These are phyloP conservation scores for Quercus gilva DNA, from an alignment of 306 rosid species.

Conservation along the genomic window DNA sequence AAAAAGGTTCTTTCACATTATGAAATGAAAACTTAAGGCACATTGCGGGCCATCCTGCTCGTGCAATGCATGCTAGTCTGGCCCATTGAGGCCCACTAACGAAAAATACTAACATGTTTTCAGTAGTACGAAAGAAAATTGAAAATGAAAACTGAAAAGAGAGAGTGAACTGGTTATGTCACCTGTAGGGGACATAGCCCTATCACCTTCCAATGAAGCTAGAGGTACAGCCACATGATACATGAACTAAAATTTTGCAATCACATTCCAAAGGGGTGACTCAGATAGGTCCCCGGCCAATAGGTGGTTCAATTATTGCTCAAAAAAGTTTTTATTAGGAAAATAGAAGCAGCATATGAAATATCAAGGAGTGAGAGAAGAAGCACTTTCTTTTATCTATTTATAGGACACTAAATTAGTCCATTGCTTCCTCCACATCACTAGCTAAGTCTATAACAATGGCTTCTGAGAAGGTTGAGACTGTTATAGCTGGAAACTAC, in stretches of 20 bases:
- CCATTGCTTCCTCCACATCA: conserved; percentile 35
- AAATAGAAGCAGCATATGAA: conserved; percentile 21
- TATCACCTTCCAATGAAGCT: conserved; percentile 22
- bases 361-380: conserved; percentile 21
- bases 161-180: background rate
- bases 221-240: conserved; percentile 6
- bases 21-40: conserved; percentile 19
- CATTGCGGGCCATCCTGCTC: conserved; percentile 70
- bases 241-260: background rate
- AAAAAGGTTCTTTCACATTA: conserved; percentile 33
- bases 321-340: conserved; percentile 21
- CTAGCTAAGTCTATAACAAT: conserved; percentile 36
- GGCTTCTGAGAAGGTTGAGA: conserved; percentile 98
- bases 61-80: conserved; percentile 63
- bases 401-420: conserved; percentile 30
- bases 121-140: background rate
- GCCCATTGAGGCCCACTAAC: conserved; percentile 42
- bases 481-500: conserved; percentile 89
- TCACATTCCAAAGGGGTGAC: conserved; percentile 28
- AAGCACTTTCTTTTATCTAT: conserved; percentile 37
- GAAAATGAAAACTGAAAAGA: background rate
- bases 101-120: too few species aligned
- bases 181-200: background rate
- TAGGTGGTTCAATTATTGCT: conserved; percentile 42
- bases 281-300: conserved; percentile 38